Evolutionary conservation across 2,329 filamentous ascomycete genomes (phyloP).

Genomic region (Penicillium sp.): DNA sequence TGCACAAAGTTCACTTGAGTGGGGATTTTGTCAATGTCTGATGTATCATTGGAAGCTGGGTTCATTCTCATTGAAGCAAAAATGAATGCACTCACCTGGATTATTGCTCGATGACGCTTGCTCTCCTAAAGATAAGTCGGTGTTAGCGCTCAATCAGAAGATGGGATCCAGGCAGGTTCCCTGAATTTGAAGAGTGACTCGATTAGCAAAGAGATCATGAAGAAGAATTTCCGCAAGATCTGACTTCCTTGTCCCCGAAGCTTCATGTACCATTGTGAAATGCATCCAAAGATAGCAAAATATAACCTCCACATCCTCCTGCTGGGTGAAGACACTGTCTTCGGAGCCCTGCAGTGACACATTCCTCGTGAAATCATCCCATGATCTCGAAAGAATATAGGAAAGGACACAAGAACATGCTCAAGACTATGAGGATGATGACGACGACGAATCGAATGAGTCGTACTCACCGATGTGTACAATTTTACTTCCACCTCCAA

Average conservation of each 20-base stretch:
- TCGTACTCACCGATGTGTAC: constrained; percentile 26
- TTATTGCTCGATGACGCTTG: not conserved
- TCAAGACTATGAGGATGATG: constrained; percentile 20
- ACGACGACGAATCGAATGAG: constrained; percentile 24
- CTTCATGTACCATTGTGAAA: not conserved
- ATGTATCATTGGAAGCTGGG: not conserved
- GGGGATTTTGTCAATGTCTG: not conserved
- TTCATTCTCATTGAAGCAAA: too few relatives aligned
- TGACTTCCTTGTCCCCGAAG: not conserved
- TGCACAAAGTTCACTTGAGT: not conserved
- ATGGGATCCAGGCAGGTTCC: not conserved
- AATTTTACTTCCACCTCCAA: not conserved
- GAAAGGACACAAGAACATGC: constrained; percentile 29
- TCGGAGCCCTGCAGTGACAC: constrained; percentile 4
- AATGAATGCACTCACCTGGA: not conserved
- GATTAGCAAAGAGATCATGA: constrained; percentile 12
- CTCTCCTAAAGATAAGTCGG: not conserved
- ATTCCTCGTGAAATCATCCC: constrained; percentile 23
- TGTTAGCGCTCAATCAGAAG: not conserved
- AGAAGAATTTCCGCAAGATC: constrained; percentile 15
- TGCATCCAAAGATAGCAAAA: not conserved
- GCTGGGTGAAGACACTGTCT: not conserved
- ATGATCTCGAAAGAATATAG: constrained; percentile 28
- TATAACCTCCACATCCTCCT: not conserved
- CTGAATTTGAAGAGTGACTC: constrained; percentile 5